A percentile compares a stretch with the other conserved stretches of the same genome.
Evolutionary conservation across 73 alveolate species (phyloP).

Genomic region (Tetrahymena thermophila): DNA sequence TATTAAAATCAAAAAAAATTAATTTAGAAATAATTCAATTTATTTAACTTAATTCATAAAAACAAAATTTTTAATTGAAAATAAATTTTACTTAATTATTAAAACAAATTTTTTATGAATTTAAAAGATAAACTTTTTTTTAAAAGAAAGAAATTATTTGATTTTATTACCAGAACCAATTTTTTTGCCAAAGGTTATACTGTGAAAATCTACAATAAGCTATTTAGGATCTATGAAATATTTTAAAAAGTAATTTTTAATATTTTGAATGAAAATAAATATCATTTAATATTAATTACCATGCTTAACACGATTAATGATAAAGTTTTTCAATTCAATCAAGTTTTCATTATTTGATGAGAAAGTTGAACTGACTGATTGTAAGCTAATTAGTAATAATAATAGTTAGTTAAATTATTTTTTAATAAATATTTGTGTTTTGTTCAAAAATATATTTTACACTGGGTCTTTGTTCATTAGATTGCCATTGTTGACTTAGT

Average conservation of each 20-base stretch:
- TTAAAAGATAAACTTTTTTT: too few relatives aligned
- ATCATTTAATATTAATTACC: not conserved
- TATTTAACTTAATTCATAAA: not conserved
- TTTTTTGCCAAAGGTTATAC: slow-evolving; percentile 4
- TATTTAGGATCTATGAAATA: not conserved
- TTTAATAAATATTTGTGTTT: not conserved
- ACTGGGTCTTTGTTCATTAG: not conserved
- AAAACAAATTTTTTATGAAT: too few relatives aligned
- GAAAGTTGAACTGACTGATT: not conserved
- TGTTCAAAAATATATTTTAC: not conserved
- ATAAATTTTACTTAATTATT: too few relatives aligned
- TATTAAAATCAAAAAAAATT: not conserved
- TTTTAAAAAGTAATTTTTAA: not conserved
- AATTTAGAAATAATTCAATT: not conserved
- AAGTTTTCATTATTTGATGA: not conserved
- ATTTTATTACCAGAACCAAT: slow-evolving; percentile 31
- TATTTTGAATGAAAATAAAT: not conserved
- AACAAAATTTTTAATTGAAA: not conserved
- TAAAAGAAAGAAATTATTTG: too few relatives aligned
- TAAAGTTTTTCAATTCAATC: not conserved
- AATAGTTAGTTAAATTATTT: too few relatives aligned
- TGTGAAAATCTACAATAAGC: slow-evolving; percentile 5
- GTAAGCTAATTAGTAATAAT: too few relatives aligned
- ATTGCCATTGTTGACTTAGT: not conserved
- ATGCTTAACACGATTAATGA: not conserved